phyloP scores from a whole-genome alignment of 2,329 filamentous ascomycete species.

The Xylaria sp. region DNA sequence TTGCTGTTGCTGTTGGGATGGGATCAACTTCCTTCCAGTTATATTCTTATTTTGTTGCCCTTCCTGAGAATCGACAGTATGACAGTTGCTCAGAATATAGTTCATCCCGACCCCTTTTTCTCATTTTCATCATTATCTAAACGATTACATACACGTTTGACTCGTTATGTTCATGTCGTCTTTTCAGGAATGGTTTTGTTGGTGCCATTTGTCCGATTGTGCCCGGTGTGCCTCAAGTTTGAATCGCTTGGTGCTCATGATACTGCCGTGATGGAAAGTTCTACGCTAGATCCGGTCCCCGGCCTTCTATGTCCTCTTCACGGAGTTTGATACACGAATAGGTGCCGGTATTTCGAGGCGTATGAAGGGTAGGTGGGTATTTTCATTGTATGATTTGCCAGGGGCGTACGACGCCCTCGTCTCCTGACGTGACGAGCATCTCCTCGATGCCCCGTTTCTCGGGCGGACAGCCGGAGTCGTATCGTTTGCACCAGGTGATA shows the following conservation, averaged over 20 bases:
- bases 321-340: not conserved
- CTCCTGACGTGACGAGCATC: conserved; percentile 83
- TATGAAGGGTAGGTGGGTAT: not conserved
- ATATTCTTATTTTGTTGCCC: not conserved
- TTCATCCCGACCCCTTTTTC: not conserved
- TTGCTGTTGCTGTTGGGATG: not conserved
- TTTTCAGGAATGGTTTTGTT: not conserved
- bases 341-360: not conserved
- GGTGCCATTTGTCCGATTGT: too few species aligned
- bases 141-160: not conserved
- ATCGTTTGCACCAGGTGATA: conserved; percentile 76
- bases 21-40: not conserved
- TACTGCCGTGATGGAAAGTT: not conserved
- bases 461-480: conserved; percentile 52
- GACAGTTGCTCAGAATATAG: conserved; percentile 5
- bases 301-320: not conserved
- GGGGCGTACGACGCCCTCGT: conserved; percentile 81
- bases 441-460: conserved; percentile 61
- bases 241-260: not conserved
- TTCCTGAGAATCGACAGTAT: conserved; percentile 10
- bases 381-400: conserved; percentile 57
- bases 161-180: not conserved
- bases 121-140: not conserved
- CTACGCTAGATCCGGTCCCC: conserved; percentile 2
- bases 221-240: too few species aligned